phyloP scores from a whole-genome alignment of 1,139 yeast species.

The Suhomyces bribrorum region DNA sequence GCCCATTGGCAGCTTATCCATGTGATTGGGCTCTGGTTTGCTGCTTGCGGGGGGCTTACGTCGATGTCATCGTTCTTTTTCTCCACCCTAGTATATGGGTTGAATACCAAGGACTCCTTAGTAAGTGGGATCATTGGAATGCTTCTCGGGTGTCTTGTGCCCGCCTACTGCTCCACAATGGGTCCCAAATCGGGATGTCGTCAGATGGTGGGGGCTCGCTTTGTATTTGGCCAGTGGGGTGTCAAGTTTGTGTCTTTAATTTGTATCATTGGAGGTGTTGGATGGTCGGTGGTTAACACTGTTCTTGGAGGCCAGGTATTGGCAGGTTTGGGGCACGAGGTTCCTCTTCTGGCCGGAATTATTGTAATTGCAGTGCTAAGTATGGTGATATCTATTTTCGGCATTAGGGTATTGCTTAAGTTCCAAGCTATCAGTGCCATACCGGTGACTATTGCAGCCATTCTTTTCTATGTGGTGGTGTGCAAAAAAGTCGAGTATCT shows the following conservation, averaged over 20 bases:
- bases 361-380: constrained; percentile 31
- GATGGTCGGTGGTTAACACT: constrained; percentile 46
- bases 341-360: constrained; percentile 34
- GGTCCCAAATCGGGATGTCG: constrained; percentile 45
- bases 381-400: constrained; percentile 36
- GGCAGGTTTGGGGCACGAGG: constrained; percentile 25
- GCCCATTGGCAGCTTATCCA: constrained; percentile 18
- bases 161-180: constrained; percentile 43
- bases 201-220: constrained; percentile 43
- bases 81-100: constrained; percentile 33
- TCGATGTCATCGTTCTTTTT: constrained; percentile 43
- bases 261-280: constrained; percentile 39
- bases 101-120: constrained; percentile 31
- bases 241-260: constrained; percentile 36
- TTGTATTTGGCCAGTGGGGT: constrained; percentile 43
- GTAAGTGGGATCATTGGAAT: constrained; percentile 34
- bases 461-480: constrained; percentile 27
- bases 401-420: constrained; percentile 28
- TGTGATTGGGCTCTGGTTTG: constrained; percentile 36
- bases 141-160: constrained; percentile 39
- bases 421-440: constrained; percentile 25
- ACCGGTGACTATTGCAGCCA: constrained; percentile 23
- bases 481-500: constrained; percentile 20
- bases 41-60: constrained; percentile 44
- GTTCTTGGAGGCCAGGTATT: constrained; percentile 42